These are phyloP conservation scores for Penicillium angulare DNA, from an alignment of 495 filamentous ascomycete genomes.

Conservation along the genomic window DNA sequence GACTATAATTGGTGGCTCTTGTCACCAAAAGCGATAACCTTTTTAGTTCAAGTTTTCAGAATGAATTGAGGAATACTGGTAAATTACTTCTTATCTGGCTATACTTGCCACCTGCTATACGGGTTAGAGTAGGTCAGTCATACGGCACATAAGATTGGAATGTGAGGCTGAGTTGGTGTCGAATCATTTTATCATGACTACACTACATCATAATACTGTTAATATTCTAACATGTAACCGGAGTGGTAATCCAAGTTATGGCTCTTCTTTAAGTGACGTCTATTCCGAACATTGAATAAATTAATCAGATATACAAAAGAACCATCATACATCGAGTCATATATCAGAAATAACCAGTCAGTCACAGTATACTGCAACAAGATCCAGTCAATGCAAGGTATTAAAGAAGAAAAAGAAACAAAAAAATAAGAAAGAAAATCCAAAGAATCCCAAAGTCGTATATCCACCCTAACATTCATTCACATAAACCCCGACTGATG, in stretches of 20 bases:
- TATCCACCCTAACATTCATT: neutral
- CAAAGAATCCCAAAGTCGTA: neutral
- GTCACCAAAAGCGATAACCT: constrained; percentile 4
- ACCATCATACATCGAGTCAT: neutral
- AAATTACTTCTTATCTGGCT: too few relatives aligned
- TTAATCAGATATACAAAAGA: neutral
- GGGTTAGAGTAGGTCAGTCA: too few relatives aligned
- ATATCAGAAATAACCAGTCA: too few relatives aligned
- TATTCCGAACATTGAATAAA: too few relatives aligned
- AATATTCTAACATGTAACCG: too few relatives aligned
- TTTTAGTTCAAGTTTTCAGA: neutral
- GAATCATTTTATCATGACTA: too few relatives aligned
- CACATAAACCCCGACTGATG: neutral
- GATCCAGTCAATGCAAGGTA: neutral
- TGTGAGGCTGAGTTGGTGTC: too few relatives aligned
- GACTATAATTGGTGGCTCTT: neutral
- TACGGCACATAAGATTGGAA: too few relatives aligned
- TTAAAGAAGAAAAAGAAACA: neutral
- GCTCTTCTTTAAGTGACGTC: too few relatives aligned
- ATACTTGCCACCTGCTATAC: neutral
- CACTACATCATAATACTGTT: too few relatives aligned
- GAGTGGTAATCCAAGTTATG: too few relatives aligned
- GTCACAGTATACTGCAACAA: neutral
- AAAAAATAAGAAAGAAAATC: neutral
- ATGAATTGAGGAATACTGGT: constrained; percentile 3